Evolutionary conservation across 257 asterid genomes (phyloP).

Genomic region (Haberlea rhodopensis): DNA sequence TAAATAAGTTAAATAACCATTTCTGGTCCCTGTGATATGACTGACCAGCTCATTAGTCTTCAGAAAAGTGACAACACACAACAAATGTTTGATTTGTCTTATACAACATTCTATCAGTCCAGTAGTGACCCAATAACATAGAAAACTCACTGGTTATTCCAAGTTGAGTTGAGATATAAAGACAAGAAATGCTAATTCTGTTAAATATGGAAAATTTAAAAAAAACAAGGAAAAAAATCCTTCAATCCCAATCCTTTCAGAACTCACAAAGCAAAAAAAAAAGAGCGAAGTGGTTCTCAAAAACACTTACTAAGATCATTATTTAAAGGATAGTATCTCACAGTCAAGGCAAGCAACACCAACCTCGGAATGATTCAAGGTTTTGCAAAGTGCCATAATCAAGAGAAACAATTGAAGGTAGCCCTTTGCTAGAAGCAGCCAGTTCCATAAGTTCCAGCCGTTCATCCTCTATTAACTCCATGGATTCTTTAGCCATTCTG

Average conservation of each 20-base stretch:
- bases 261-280: slow-evolving; percentile 6
- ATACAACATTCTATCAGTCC: background rate
- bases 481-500: slow-evolving; percentile 85
- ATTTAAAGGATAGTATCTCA: slow-evolving; percentile 9
- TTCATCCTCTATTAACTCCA: slow-evolving; percentile 97
- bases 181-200: slow-evolving; percentile 3
- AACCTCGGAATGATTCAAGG: slow-evolving; percentile 85
- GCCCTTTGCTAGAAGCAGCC: slow-evolving; percentile 87
- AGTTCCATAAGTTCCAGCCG: slow-evolving; percentile 96
- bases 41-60: background rate
- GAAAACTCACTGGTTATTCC: background rate
- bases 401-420: slow-evolving; percentile 80
- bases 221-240: background rate
- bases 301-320: slow-evolving; percentile 1
- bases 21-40: background rate
- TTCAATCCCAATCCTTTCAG: background rate
- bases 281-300: background rate
- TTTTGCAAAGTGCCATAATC: slow-evolving; percentile 83
- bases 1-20: background rate
- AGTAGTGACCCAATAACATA: background rate
- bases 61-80: background rate
- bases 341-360: slow-evolving; percentile 29
- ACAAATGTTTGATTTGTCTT: background rate
- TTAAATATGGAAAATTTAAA: slow-evolving; percentile 15
- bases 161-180: background rate